Percentiles rank a stretch among this genome's conserved stretches.
These are phyloP conservation scores for Handroanthus guayacan DNA, from an alignment of 257 asterid genomes.

Conservation along the genomic window DNA sequence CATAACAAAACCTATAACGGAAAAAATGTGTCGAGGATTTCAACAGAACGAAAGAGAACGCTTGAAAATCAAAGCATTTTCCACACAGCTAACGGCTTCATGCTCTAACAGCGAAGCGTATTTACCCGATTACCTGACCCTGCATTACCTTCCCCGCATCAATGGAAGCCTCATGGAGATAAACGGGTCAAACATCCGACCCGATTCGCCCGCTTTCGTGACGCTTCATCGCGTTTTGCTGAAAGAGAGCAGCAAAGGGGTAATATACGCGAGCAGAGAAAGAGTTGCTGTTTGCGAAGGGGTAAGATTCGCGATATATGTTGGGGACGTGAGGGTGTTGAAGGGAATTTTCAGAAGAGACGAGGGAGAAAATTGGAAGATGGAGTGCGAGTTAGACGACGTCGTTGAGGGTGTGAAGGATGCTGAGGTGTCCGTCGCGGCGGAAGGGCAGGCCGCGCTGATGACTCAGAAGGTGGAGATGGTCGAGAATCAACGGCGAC, in stretches of 20 bases:
- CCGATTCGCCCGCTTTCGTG: conserved; percentile 65
- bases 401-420: conserved; percentile 42
- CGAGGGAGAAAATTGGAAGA: conserved; percentile 55
- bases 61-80: conserved; percentile 63
- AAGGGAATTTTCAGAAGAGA: conserved; percentile 70
- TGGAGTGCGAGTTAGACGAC: conserved; percentile 57
- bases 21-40: conserved; percentile 72
- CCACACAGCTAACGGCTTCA: conserved; percentile 47
- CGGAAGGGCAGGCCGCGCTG: conserved; percentile 48
- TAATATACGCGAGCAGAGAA: conserved; percentile 61
- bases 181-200: conserved; percentile 57
- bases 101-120: background rate
- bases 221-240: conserved; percentile 66
- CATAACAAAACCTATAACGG: background rate
- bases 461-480: conserved; percentile 54
- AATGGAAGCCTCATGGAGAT: conserved; percentile 59
- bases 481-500: conserved; percentile 32
- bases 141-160: conserved; percentile 73
- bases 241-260: conserved; percentile 17
- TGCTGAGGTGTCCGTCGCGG: conserved; percentile 63
- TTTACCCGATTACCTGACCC: conserved; percentile 55
- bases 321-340: conserved; percentile 53
- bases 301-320: conserved; percentile 62
- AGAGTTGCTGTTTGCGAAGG: conserved; percentile 64
- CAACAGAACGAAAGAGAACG: conserved; percentile 51